Evolutionary conservation across 352 stramenopile genomes (phyloP).

Genomic region (Phytopythium helicoides): DNA sequence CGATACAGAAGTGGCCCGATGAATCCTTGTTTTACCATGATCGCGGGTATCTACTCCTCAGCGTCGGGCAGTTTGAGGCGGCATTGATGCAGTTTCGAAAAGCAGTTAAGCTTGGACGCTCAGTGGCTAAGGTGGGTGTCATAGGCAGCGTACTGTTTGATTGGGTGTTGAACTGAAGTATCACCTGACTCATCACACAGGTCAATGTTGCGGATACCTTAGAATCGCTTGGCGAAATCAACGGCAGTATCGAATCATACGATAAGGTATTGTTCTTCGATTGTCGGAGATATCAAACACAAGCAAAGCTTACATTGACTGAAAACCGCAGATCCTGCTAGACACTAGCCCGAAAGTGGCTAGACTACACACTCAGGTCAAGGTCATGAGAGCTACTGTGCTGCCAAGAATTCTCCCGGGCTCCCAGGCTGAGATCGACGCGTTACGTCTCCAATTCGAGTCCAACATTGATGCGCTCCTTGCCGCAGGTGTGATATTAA

Average conservation of each 20-base stretch:
- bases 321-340: slow-evolving; percentile 20
- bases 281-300: too few species aligned
- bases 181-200: slow-evolving; percentile 14
- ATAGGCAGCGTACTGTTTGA: too few species aligned
- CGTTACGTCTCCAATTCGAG: slow-evolving; percentile 38
- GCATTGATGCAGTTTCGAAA: slow-evolving; percentile 56
- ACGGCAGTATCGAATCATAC: slow-evolving; percentile 53
- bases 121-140: slow-evolving; percentile 42
- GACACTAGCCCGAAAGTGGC: slow-evolving; percentile 16
- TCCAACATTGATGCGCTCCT: slow-evolving; percentile 36
- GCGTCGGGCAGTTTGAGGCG: slow-evolving; percentile 50
- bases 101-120: slow-evolving; percentile 34
- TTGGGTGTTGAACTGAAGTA: too few species aligned
- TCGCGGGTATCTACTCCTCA: slow-evolving; percentile 49
- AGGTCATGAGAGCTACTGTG: slow-evolving; percentile 63
- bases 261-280: slow-evolving; percentile 24
- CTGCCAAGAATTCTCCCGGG: slow-evolving; percentile 59
- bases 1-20: slow-evolving; percentile 45
- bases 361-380: slow-evolving; percentile 31
- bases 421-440: slow-evolving; percentile 48
- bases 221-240: slow-evolving; percentile 54
- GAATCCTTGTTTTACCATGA: slow-evolving; percentile 58
- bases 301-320: not conserved
- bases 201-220: slow-evolving; percentile 52
- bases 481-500: slow-evolving; percentile 26